A percentile compares a stretch with the other conserved stretches of the same genome.
These are phyloP conservation scores for Hypsizygus marmoreus DNA, from an alignment of 768 basidiomycete genomes.

Conservation along the genomic window DNA sequence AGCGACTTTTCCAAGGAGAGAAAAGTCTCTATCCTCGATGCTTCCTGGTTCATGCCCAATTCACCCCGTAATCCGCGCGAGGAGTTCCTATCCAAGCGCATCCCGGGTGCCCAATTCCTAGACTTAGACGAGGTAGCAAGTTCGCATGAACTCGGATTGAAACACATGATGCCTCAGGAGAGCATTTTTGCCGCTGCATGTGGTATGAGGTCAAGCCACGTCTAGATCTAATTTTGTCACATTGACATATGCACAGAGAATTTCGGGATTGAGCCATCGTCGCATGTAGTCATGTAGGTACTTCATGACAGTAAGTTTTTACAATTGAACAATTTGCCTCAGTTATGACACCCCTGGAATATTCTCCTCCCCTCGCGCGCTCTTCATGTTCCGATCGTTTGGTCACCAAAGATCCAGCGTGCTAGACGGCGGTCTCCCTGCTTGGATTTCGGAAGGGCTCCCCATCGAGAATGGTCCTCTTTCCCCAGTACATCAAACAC, in stretches of 20 bases:
- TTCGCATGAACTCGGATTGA: conserved; percentile 74
- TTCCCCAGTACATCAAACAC: conserved; percentile 23
- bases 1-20: conserved; percentile 35
- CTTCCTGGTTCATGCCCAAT: conserved; percentile 95
- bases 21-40: conserved; percentile 61
- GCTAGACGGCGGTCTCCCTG: conserved; percentile 89
- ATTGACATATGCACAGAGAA: conserved; percentile 37
- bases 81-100: conserved; percentile 68
- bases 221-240: conserved; percentile 2
- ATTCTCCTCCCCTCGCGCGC: conserved; percentile 89
- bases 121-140: conserved; percentile 82
- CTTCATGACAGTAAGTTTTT: background rate
- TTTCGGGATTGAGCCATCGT: conserved; percentile 70
- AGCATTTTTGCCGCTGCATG: conserved; percentile 77
- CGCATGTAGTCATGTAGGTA: conserved; percentile 82
- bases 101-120: conserved; percentile 74
- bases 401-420: conserved; percentile 86
- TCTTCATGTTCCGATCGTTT: conserved; percentile 94
- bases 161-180: conserved; percentile 90
- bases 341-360: conserved; percentile 91
- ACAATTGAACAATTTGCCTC: conserved; percentile 11
- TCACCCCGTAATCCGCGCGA: conserved; percentile 65
- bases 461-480: conserved; percentile 46
- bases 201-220: conserved; percentile 48
- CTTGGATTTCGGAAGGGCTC: conserved; percentile 71